phyloP scores from a whole-genome alignment of 1,284 basidiomycete genomes.

The Gymnopus androsaceus region DNA sequence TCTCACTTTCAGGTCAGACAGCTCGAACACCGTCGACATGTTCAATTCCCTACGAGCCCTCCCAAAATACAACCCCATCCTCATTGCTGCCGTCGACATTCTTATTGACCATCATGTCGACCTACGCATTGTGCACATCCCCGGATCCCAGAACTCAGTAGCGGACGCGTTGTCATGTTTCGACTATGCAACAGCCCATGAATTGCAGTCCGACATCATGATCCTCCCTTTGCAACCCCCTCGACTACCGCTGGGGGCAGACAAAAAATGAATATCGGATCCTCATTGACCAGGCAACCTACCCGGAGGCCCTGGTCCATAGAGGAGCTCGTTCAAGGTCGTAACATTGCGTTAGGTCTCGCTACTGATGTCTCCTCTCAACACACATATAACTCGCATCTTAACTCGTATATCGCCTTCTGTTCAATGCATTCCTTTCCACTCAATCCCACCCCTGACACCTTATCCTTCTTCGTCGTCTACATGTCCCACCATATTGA shows the following conservation, averaged over 20 bases:
- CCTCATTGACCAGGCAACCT: slow-evolving; percentile 17
- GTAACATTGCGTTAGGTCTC: too few species aligned
- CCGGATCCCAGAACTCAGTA: background rate
- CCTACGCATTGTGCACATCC: background rate
- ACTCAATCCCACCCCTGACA: too few species aligned
- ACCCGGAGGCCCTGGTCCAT: too few species aligned
- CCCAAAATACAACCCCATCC: background rate
- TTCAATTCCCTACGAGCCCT: background rate
- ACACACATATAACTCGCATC: too few species aligned
- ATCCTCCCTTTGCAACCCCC: background rate
- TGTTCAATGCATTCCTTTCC: too few species aligned
- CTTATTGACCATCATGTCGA: background rate
- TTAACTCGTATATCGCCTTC: too few species aligned
- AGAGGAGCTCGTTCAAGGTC: too few species aligned
- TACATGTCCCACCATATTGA: too few species aligned
- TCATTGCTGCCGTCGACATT: background rate
- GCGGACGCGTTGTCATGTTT: background rate
- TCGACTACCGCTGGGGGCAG: background rate
- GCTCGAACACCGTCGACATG: background rate
- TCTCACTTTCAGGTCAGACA: background rate
- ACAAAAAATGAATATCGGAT: background rate
- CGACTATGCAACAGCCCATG: background rate
- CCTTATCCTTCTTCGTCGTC: too few species aligned
- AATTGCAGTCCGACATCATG: background rate
- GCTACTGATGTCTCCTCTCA: too few species aligned